Conservation (phyloP, 2,329 filamentous ascomycete genomes). For the Xylariaceae sp. region DNA sequence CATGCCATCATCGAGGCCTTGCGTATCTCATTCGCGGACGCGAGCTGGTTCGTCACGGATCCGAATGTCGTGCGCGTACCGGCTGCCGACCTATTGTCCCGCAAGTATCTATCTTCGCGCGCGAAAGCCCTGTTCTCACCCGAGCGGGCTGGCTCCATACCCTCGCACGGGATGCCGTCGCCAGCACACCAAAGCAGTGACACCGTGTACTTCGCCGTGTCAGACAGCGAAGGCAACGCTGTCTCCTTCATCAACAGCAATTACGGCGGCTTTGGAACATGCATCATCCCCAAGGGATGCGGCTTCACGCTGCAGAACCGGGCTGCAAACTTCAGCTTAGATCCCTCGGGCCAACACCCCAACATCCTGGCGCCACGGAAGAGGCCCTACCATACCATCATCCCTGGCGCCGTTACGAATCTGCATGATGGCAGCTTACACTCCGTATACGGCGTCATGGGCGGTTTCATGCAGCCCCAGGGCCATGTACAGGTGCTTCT, state of each 20-base stretch:
- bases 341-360: conserved; percentile 56
- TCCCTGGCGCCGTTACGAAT: conserved; percentile 85
- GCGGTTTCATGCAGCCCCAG: conserved; percentile 97
- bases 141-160: conserved; percentile 55
- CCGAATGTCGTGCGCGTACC: conserved; percentile 70
- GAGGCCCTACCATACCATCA: conserved; percentile 95
- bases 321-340: conserved; percentile 77
- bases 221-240: conserved; percentile 79
- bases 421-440: conserved; percentile 68
- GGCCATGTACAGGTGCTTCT: conserved; percentile 91
- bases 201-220: conserved; percentile 89
- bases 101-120: conserved; percentile 70
- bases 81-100: conserved; percentile 62
- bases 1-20: conserved; percentile 86
- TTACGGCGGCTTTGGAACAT: conserved; percentile 83
- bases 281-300: conserved; percentile 77
- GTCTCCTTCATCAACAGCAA: conserved; percentile 97
- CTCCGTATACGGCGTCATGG: conserved; percentile 93
- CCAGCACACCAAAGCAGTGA: conserved; percentile 83
- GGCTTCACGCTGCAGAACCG: conserved; percentile 95
- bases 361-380: conserved; percentile 79
- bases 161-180: conserved; percentile 60
- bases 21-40: conserved; percentile 86
- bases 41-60: conserved; percentile 84
- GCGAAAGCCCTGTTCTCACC: conserved; percentile 53